A percentile compares a stretch with the other conserved stretches of the same genome.
phyloP scores from a whole-genome alignment of 2,329 filamentous ascomycete species.

The Verticillium alfalfae region DNA sequence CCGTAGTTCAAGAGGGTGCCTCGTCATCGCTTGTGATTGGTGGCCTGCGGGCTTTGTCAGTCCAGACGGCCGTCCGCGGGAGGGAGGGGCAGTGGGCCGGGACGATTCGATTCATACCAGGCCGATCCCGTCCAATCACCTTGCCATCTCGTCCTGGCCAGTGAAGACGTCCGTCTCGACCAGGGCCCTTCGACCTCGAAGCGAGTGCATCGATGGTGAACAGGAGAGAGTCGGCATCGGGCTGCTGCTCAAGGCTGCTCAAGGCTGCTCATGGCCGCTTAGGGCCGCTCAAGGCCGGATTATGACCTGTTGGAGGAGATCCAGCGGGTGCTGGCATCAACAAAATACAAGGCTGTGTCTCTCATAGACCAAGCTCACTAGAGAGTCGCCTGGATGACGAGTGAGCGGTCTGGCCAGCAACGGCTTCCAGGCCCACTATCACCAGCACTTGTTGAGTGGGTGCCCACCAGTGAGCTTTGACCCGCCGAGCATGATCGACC shows the following conservation, averaged over 20 bases:
- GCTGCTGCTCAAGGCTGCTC: too few species aligned
- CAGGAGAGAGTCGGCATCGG: not conserved
- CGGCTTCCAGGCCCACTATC: not conserved
- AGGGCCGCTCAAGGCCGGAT: too few species aligned
- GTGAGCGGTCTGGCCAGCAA: not conserved
- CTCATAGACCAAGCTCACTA: too few species aligned
- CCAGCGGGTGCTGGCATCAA: not conserved
- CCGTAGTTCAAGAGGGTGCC: not conserved
- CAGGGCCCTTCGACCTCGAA: not conserved
- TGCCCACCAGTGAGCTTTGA: not conserved
- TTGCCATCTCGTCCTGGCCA: not conserved
- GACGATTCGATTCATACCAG: conserved; percentile 2
- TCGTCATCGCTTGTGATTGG: not conserved
- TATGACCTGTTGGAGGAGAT: not conserved
- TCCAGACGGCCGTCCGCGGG: not conserved
- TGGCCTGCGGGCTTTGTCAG: not conserved
- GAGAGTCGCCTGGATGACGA: not conserved
- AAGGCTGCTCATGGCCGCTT: too few species aligned
- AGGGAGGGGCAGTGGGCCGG: conserved; percentile 1
- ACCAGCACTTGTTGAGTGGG: not conserved
- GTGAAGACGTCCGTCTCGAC: not conserved
- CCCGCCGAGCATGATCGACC: not conserved
- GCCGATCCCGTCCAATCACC: not conserved
- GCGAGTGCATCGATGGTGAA: not conserved
- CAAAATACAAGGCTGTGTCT: too few species aligned